Conservation (phyloP, 228 moss, liverwort and hornwort species). For the Sphagnum magellanicum region DNA sequence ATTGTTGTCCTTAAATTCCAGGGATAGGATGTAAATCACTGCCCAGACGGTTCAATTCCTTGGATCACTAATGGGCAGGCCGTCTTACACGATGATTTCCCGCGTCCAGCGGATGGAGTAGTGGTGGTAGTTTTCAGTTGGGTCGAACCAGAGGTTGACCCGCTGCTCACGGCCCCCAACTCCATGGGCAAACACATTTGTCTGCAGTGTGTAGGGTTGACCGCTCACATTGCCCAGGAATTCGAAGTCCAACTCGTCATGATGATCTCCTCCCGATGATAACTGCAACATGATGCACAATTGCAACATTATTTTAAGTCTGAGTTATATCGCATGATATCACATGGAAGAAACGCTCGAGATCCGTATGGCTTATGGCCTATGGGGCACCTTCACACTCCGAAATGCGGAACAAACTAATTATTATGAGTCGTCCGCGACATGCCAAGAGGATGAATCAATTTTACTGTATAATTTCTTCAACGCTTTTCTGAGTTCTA, state of each 20-base stretch:
- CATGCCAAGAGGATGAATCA: too few relatives aligned
- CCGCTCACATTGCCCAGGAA: slow-evolving; percentile 34
- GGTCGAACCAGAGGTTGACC: slow-evolving; percentile 48
- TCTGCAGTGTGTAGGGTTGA: slow-evolving; percentile 26
- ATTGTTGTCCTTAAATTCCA: too few relatives aligned
- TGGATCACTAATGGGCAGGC: neutral
- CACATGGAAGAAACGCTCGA: neutral
- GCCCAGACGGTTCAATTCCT: too few relatives aligned
- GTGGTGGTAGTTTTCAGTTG: slow-evolving; percentile 24
- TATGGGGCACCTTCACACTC: too few relatives aligned
- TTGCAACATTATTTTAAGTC: too few relatives aligned
- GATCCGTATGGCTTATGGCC: too few relatives aligned
- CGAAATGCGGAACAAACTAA: too few relatives aligned
- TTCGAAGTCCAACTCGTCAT: slow-evolving; percentile 50
- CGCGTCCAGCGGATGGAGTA: slow-evolving; percentile 45
- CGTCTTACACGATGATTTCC: slow-evolving; percentile 33
- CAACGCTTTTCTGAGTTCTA: neutral
- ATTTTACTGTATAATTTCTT: too few relatives aligned
- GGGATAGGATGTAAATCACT: neutral
- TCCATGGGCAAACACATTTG: slow-evolving; percentile 39
- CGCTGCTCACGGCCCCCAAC: slow-evolving; percentile 37
- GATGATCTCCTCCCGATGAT: slow-evolving; percentile 22
- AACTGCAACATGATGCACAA: slow-evolving; percentile 7
- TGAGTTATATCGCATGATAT: too few relatives aligned
- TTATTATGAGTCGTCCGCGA: neutral